A percentile compares a stretch with the other conserved stretches of the same genome.
Evolutionary conservation across 2,329 filamentous ascomycete species (phyloP).

Genomic region (Calonectria pseudoturangicola): DNA sequence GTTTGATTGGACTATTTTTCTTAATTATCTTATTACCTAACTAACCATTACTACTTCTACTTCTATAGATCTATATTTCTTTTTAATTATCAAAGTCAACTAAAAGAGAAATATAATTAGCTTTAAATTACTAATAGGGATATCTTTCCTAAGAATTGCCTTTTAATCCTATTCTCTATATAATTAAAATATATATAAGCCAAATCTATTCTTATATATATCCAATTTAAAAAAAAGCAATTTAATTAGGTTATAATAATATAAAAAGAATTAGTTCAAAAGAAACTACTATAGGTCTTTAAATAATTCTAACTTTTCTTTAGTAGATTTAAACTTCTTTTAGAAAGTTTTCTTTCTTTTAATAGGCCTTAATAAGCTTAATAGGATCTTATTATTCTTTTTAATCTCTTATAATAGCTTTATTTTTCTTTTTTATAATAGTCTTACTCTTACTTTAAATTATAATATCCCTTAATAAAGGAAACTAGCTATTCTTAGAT

Average conservation of each 20-base stretch:
- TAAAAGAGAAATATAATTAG: conserved; percentile 1
- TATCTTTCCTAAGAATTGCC: background rate
- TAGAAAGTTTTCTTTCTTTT: background rate
- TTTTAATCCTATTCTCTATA: background rate
- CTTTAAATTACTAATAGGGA: background rate
- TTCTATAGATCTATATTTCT: background rate
- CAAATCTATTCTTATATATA: background rate
- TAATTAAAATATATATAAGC: background rate
- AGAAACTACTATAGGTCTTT: background rate
- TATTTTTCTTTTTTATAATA: background rate
- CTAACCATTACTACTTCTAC: background rate
- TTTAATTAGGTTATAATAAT: background rate
- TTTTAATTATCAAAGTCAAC: background rate
- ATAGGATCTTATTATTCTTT: too few relatives aligned
- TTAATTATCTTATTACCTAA: background rate
- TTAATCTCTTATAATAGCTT: background rate
- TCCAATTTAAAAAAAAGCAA: background rate
- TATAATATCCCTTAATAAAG: background rate
- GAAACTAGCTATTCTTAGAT: background rate
- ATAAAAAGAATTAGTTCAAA: background rate
- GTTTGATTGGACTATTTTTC: background rate
- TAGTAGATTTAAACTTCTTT: background rate
- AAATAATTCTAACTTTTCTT: background rate
- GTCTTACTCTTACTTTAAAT: background rate
- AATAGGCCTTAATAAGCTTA: background rate